A percentile compares a stretch with the other conserved stretches of the same genome.
These are phyloP conservation scores for Aspergillus sp. DNA, from an alignment of 2,329 filamentous ascomycete genomes.

Conservation along the genomic window DNA sequence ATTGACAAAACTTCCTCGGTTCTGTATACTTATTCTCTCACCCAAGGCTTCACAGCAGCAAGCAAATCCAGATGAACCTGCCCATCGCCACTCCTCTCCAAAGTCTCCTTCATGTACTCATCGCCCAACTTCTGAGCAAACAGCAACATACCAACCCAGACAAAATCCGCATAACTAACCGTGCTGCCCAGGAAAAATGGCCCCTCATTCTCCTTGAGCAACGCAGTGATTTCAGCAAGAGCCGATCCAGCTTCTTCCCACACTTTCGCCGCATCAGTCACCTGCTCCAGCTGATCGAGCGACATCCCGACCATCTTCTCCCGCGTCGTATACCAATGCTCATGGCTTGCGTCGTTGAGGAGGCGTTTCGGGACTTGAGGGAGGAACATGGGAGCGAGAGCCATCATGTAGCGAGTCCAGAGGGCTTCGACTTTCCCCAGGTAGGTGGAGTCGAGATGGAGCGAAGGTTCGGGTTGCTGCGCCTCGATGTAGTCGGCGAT, in stretches of 20 bases:
- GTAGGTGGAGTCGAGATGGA: constrained; percentile 54
- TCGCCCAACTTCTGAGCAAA: constrained; percentile 38
- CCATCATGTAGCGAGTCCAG: constrained; percentile 16
- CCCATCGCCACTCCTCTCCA: constrained; percentile 22
- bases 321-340: constrained; percentile 56
- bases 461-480: constrained; percentile 52
- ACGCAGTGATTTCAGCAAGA: constrained; percentile 30
- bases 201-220: constrained; percentile 51
- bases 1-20: too few relatives aligned
- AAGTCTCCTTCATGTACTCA: constrained; percentile 34
- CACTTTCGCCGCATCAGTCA: constrained; percentile 44
- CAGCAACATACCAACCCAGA: constrained; percentile 48
- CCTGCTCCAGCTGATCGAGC: constrained; percentile 45
- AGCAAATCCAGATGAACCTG: constrained; percentile 8
- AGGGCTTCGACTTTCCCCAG: constrained; percentile 42
- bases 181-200: constrained; percentile 58
- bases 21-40: too few relatives aligned
- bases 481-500: constrained; percentile 59
- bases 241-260: constrained; percentile 44
- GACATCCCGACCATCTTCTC: constrained; percentile 47
- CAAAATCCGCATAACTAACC: constrained; percentile 55
- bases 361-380: constrained; percentile 47
- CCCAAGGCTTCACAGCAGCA: constrained; percentile 5
- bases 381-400: constrained; percentile 42
- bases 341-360: constrained; percentile 47